Conservation (phyloP, 2,329 filamentous ascomycete genomes). For the Gaeumannomyces sp. region DNA sequence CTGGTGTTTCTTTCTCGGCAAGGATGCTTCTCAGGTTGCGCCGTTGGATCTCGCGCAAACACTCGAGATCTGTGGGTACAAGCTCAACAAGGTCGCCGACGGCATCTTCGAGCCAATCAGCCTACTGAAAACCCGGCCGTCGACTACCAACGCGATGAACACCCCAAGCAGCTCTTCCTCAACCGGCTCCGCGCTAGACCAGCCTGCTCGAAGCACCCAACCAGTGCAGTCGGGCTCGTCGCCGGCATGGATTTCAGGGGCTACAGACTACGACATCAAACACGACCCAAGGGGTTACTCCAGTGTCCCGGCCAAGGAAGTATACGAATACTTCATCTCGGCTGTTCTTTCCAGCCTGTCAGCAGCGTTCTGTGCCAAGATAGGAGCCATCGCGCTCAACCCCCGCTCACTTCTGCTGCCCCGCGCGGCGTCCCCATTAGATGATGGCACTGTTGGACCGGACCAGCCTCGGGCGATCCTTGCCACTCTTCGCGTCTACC, state of each 20-base stretch:
- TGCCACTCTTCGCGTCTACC: conserved; percentile 46
- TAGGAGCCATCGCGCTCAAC: conserved; percentile 46
- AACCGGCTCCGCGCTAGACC: conserved; percentile 33
- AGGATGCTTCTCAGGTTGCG: conserved; percentile 28
- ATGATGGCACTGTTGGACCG: conserved; percentile 19
- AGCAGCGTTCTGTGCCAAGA: conserved; percentile 40
- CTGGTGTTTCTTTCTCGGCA: conserved; percentile 49
- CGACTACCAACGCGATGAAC: conserved; percentile 33
- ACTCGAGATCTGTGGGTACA: conserved; percentile 38
- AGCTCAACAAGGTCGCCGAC: conserved; percentile 40
- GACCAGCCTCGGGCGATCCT: conserved; percentile 26
- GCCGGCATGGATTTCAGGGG: conserved; percentile 16
- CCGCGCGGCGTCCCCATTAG: conserved; percentile 22
- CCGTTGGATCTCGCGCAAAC: conserved; percentile 28
- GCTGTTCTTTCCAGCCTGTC: conserved; percentile 47
- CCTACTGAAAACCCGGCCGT: conserved; percentile 38
- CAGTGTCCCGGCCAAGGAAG: conserved; percentile 33
- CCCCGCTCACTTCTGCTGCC: conserved; percentile 45
- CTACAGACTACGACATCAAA: conserved; percentile 25
- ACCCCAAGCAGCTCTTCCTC: conserved; percentile 42
- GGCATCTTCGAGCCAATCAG: conserved; percentile 43
- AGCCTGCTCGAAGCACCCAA: conserved; percentile 25
- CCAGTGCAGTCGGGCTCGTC: conserved; percentile 19
- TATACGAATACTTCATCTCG: conserved; percentile 49
- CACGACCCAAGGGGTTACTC: conserved; percentile 28